These are phyloP conservation scores for Aspergillus bridgeri DNA, from an alignment of 495 filamentous ascomycete species.

Conservation along the genomic window DNA sequence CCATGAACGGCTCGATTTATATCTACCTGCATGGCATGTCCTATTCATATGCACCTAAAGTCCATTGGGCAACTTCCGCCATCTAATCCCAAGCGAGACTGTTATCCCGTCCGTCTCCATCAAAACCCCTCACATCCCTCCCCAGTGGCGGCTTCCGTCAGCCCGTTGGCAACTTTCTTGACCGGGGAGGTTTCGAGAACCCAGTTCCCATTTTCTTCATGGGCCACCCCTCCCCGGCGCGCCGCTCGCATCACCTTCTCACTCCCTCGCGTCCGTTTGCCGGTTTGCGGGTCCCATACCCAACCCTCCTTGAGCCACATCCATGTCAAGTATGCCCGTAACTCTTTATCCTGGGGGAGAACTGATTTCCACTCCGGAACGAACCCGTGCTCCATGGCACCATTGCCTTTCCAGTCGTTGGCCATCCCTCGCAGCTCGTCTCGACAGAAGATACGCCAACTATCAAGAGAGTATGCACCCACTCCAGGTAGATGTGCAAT, in stretches of 20 bases:
- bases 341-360: conserved; percentile 80
- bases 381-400: conserved; percentile 25
- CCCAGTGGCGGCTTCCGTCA: conserved; percentile 10
- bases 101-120: neutral
- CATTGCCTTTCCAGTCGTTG: conserved; percentile 55
- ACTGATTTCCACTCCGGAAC: conserved; percentile 84
- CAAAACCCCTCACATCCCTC: no score
- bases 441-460: conserved; percentile 91
- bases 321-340: conserved; percentile 83
- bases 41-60: neutral
- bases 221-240: conserved; percentile 54
- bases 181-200: conserved; percentile 38
- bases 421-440: conserved; percentile 67
- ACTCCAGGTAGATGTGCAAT: conserved; percentile 80
- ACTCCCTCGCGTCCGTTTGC: conserved; percentile 54
- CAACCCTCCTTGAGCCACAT: conserved; percentile 87
- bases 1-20: neutral
- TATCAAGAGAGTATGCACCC: conserved; percentile 84
- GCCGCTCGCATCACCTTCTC: conserved; percentile 57
- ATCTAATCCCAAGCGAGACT: neutral
- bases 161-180: conserved; percentile 32
- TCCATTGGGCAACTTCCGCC: neutral
- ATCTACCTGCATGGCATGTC: no score
- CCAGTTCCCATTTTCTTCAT: conserved; percentile 56
- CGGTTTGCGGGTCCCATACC: conserved; percentile 73